A percentile compares a stretch with the other conserved stretches of the same genome.
Evolutionary conservation across 106 monocot genomes (phyloP).

Genomic region (Allium fistulosum): DNA sequence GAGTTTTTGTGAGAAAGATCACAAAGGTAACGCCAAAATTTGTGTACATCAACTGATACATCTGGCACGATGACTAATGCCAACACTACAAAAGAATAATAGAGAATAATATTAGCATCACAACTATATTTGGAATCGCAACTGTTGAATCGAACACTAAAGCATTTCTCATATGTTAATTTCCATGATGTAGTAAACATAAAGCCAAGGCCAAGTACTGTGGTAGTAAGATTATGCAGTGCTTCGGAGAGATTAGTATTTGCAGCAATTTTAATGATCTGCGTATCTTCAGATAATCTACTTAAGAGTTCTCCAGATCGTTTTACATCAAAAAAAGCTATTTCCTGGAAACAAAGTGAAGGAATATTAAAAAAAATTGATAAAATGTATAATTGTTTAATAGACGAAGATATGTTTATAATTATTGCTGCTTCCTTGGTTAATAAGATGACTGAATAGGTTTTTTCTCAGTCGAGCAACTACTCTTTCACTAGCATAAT

Average conservation of each 20-base stretch:
- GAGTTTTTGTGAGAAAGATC: constrained; percentile 99
- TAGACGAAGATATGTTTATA: too few species aligned
- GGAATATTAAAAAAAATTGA: not conserved
- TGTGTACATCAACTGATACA: constrained; percentile 81
- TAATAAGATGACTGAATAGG: constrained; percentile 84
- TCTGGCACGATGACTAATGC: constrained; percentile 78
- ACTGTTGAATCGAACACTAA: not conserved
- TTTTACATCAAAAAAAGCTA: constrained; percentile 96
- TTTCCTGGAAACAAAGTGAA: constrained; percentile 44
- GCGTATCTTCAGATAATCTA: constrained; percentile 96
- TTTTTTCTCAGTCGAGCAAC: constrained; percentile 94
- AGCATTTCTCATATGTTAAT: constrained; percentile 65
- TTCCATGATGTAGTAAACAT: constrained; percentile 98
- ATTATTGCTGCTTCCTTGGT: constrained; percentile 41
- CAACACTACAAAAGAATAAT: constrained; percentile 48
- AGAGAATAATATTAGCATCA: constrained; percentile 4
- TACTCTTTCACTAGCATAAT: constrained; percentile 94
- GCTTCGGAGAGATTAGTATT: constrained; percentile 97
- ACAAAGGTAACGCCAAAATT: constrained; percentile 89
- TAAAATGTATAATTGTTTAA: too few species aligned
- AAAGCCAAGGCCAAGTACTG: constrained; percentile 79
- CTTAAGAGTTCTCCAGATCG: constrained; percentile 97
- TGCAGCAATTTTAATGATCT: constrained; percentile 98
- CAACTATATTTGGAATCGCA: too few species aligned
- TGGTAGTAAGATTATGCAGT: constrained; percentile 67